Base-by-base conservation (phyloP, 345 rosid genomes). In the Zanthoxylum bungeanum region DNA sequence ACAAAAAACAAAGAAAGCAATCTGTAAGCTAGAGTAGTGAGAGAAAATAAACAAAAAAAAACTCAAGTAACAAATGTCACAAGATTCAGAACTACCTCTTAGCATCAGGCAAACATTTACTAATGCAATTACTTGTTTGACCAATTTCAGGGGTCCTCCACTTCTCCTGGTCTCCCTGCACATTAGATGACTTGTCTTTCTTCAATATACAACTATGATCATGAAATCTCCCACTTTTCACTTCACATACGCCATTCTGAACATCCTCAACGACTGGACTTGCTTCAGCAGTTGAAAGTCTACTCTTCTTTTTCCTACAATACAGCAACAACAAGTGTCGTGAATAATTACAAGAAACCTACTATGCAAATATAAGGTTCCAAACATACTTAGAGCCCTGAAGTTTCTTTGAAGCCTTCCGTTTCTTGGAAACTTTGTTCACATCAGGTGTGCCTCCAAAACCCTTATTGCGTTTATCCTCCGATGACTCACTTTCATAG, bases 281-380 rank as follows among this genome's bases (percentile, higher is more conserved):
- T 70, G 83, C 87, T 77, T 86, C 88, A 73, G 71, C 76, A 63
- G 71, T 27, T 34, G 72, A 63, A 78, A 81, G 34, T 86, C 83
- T 88, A 71, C 78, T 81, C 77, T 87, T 91, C 85, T 92, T 91
- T 82, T 72, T 83, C 89, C 98, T 92, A 78, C 34, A 74, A 78
- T 14, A 51, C 30, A 67, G 53, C 63, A 67, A 22, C 5, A 69
- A 55, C 11, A 64, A 8, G 30, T 2, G 17, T 62, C 3, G 57
- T 22, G 9, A 44, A 30, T 21, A 37, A 28, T 28, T 25, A 53
- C 27, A 52, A 22, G 22, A n/a, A 42, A 28, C 70, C 36, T 64
- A 64, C 37, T 36, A 28, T n/a, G 7, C 9, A 37, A 37, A 55
- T 12, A 33, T 22, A 50, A 52, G n/a, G 56, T 16, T 30, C 19